Evolutionary conservation across 2,329 filamentous ascomycete genomes (phyloP), one percentile per base, ranked within the genome.

Genomic region (Juglanconis sp.): DNA sequence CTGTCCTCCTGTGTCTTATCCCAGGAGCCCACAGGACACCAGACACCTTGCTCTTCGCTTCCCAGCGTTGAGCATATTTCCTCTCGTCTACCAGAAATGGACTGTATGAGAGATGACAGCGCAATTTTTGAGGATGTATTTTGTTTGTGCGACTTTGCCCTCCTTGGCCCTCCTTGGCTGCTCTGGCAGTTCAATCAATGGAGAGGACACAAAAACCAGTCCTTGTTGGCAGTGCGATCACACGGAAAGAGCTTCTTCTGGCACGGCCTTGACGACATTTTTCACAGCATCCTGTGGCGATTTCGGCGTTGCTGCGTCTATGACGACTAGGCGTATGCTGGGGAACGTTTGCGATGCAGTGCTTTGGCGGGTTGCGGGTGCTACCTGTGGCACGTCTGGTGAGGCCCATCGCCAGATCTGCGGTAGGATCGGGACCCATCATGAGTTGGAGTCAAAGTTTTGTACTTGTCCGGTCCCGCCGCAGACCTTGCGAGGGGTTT

Each of bases 151-250:
- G 79, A 77, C 79, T 10, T 38, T 76, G 87, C 89, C 88, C 86
- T 87, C 85, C 84, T 75, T 72, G 71, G 69, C 71, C 69, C 71
- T 68, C 57, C 68, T 57, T 36, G 30, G 54, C 64, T 67, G 68
- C 69, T 64, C 17, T 24, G 17, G 17, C 17, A 24, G 17, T 24
- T 24, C 17, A 24, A 24, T 24, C 67, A 72, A 69, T 70, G 86
- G 86, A 87, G 89, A 87, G 90, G 88, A 93, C 89, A 80, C 89
- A 96, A 96, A 97, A 92, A 95, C 91, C 79, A 87, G 88, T 96
- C 91, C 88, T 81, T 74, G 89, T 90, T 87, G 90, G 88, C 85
- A 88, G 84, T 91, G 91, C 89, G 83, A 79, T 72, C 90, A 87
- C 71, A 92, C 88, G 81, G 90, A 93, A 86, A 88, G 84, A 86